These are phyloP conservation scores for Apostasia ramifera DNA, from an alignment of 106 monocot genomes.

Conservation along the genomic window DNA sequence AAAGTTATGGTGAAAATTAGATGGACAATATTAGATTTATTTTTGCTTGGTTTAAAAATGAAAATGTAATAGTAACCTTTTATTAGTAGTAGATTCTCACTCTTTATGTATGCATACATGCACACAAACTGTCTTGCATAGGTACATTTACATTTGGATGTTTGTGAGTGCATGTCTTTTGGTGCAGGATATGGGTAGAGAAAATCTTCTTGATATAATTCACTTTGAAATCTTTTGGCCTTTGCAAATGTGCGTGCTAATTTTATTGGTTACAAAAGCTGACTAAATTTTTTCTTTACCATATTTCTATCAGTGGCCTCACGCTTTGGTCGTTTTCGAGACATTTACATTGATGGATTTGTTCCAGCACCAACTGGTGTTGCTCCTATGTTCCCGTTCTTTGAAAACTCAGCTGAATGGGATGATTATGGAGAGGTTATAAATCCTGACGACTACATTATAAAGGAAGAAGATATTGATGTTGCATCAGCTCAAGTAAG, in stretches of 20 bases:
- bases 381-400: conserved; percentile 97
- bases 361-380: conserved; percentile 68
- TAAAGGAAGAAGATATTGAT: conserved; percentile 83
- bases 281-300: conserved; percentile 9
- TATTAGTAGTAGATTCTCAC: too few relatives aligned
- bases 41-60: too few relatives aligned
- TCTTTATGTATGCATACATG: too few relatives aligned
- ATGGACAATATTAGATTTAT: too few relatives aligned
- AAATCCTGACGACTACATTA: conserved; percentile 89
- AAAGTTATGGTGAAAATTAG: too few relatives aligned
- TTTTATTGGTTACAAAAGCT: neutral
- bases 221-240: too few relatives aligned
- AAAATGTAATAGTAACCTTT: too few relatives aligned
- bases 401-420: conserved; percentile 79
- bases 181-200: too few relatives aligned
- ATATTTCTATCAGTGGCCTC: conserved; percentile 34
- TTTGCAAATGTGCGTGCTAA: too few relatives aligned
- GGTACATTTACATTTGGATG: neutral
- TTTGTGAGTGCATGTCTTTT: neutral
- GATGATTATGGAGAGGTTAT: conserved; percentile 99
- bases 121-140: neutral
- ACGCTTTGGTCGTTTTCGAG: conserved; percentile 37
- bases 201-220: too few relatives aligned
- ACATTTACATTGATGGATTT: conserved; percentile 96
- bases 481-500: conserved; percentile 60